A percentile compares a stretch with the other conserved stretches of the same genome.
Evolutionary conservation across 2,329 filamentous ascomycete genomes (phyloP).

Genomic region (Mycogone perniciosa): DNA sequence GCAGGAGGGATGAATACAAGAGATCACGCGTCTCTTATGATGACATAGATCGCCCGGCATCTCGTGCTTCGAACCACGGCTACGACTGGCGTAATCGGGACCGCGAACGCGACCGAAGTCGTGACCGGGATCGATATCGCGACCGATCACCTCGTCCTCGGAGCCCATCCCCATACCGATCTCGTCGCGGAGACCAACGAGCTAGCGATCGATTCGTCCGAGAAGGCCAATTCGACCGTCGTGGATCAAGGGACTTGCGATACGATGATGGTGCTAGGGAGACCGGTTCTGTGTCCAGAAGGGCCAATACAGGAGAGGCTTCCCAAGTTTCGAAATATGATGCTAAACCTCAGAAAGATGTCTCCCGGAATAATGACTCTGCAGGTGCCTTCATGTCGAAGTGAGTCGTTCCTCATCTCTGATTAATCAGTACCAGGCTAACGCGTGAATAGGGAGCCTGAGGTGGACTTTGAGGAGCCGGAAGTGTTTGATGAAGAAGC

Average conservation of each 20-base stretch:
- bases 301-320: constrained; percentile 52
- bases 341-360: constrained; percentile 61
- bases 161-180: constrained; percentile 44
- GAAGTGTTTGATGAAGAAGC: constrained; percentile 72
- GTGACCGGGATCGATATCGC: constrained; percentile 37
- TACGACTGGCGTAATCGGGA: constrained; percentile 44
- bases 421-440: constrained; percentile 6
- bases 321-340: constrained; percentile 54
- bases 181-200: constrained; percentile 32
- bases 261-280: constrained; percentile 41
- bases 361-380: neutral
- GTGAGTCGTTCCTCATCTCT: neutral
- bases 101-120: constrained; percentile 32
- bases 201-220: constrained; percentile 29
- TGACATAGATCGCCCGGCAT: constrained; percentile 48
- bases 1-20: constrained; percentile 40
- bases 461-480: constrained; percentile 45
- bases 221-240: constrained; percentile 23
- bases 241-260: constrained; percentile 24
- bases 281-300: constrained; percentile 56
- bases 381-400: neutral
- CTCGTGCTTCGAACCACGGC: constrained; percentile 35
- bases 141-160: constrained; percentile 51
- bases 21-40: constrained; percentile 47
- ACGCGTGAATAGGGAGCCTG: constrained; percentile 21